Conservation (phyloP, 2,329 filamentous ascomycete species). For the Claviceps pusilla region DNA sequence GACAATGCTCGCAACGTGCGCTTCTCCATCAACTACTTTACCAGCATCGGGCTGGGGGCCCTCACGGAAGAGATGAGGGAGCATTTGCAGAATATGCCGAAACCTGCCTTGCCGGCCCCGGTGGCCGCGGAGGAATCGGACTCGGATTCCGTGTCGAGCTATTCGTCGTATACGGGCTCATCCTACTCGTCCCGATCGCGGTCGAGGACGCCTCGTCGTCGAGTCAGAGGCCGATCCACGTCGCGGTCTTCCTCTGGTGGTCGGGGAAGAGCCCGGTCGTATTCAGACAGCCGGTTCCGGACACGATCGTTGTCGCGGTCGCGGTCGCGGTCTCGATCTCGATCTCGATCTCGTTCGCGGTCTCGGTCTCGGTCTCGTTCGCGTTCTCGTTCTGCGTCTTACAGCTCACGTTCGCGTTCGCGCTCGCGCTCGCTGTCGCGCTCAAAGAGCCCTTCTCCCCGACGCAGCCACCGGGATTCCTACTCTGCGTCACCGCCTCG, state of each 20-base stretch:
- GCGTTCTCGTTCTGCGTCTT: slow-evolving; percentile 1
- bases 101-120: slow-evolving; percentile 60
- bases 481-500: slow-evolving; percentile 5
- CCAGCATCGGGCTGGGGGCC: slow-evolving; percentile 87
- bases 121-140: slow-evolving; percentile 44
- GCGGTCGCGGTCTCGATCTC: background rate
- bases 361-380: background rate
- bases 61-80: slow-evolving; percentile 93
- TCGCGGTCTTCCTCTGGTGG: slow-evolving; percentile 2
- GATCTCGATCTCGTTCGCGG: background rate
- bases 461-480: slow-evolving; percentile 1
- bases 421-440: background rate
- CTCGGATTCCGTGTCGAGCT: slow-evolving; percentile 61
- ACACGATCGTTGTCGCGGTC: slow-evolving; percentile 2
- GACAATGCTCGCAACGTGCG: slow-evolving; percentile 82
- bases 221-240: slow-evolving; percentile 5
- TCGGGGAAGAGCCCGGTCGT: slow-evolving; percentile 2
- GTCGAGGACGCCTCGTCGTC: slow-evolving; percentile 1
- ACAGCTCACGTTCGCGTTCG: slow-evolving; percentile 2
- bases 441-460: background rate
- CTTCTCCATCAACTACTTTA: slow-evolving; percentile 99
- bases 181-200: slow-evolving; percentile 8
- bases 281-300: slow-evolving; percentile 4
- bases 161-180: slow-evolving; percentile 48
- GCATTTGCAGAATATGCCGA: slow-evolving; percentile 75